phyloP scores from a whole-genome alignment of 768 basidiomycete genomes.

The Panaeolus cyanescens region DNA sequence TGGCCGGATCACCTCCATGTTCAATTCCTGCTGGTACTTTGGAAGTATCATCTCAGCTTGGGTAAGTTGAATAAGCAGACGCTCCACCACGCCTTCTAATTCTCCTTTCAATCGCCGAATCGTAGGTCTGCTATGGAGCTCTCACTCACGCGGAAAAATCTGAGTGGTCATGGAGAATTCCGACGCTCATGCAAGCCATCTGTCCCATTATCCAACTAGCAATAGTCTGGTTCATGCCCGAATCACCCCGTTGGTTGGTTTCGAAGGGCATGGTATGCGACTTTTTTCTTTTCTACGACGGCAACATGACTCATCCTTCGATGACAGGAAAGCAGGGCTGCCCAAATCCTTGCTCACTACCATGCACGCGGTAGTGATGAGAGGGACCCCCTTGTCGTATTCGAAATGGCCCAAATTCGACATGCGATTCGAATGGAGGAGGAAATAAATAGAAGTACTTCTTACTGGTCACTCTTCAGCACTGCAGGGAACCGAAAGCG shows the following conservation, averaged over 20 bases:
- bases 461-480: constrained; percentile 53
- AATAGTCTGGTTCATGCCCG: constrained; percentile 61
- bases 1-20: constrained; percentile 62
- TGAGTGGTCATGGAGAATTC: constrained; percentile 66
- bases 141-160: constrained; percentile 37
- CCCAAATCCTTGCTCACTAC: constrained; percentile 63
- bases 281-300: neutral
- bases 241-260: constrained; percentile 68
- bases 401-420: constrained; percentile 67
- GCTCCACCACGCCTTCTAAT: neutral
- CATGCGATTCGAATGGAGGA: constrained; percentile 68
- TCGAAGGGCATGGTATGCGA: constrained; percentile 55
- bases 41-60: constrained; percentile 66
- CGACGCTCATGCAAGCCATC: constrained; percentile 62
- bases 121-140: constrained; percentile 44
- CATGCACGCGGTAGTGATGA: constrained; percentile 67
- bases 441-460: constrained; percentile 48
- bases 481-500: constrained; percentile 71
- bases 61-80: constrained; percentile 21
- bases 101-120: neutral
- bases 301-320: neutral
- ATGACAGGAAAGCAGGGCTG: constrained; percentile 57
- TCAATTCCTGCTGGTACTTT: constrained; percentile 76
- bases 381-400: constrained; percentile 58
- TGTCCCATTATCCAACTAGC: constrained; percentile 57